Evolutionary conservation across 2,329 filamentous ascomycete species (phyloP).

Genomic region (Lachnellula arida): DNA sequence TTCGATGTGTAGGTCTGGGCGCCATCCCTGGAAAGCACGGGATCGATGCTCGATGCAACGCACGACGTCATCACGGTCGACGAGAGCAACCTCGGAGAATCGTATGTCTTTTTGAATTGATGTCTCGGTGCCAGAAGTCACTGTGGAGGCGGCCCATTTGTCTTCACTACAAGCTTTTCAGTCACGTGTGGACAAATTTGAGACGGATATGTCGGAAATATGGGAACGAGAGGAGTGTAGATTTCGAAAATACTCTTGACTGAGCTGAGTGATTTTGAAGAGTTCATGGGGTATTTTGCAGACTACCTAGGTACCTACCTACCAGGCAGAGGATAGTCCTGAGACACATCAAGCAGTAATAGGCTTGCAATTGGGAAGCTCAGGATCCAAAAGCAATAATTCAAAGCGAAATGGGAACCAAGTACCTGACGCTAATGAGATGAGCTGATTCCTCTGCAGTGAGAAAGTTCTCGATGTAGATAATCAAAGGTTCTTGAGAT

Average conservation of each 20-base stretch:
- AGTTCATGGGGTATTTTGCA: too few relatives aligned
- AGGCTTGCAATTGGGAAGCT: too few relatives aligned
- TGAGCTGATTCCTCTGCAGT: slow-evolving; percentile 43
- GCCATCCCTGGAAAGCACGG: slow-evolving; percentile 56
- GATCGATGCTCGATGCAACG: slow-evolving; percentile 56
- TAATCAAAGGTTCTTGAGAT: slow-evolving; percentile 48
- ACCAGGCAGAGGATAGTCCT: too few relatives aligned
- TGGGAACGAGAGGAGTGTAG: too few relatives aligned
- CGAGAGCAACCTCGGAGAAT: slow-evolving; percentile 46
- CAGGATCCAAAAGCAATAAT: background rate
- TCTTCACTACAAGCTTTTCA: slow-evolving; percentile 31
- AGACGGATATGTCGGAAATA: too few relatives aligned
- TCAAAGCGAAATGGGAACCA: background rate
- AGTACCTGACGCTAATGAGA: slow-evolving; percentile 48
- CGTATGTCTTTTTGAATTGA: slow-evolving; percentile 44
- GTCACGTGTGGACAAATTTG: background rate
- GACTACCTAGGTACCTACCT: too few relatives aligned
- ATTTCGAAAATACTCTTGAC: too few relatives aligned
- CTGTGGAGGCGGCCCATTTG: slow-evolving; percentile 49
- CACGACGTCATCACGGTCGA: slow-evolving; percentile 44
- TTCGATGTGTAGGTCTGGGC: slow-evolving; percentile 52
- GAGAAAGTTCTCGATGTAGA: slow-evolving; percentile 55
- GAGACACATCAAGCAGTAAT: too few relatives aligned
- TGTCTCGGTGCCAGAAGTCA: slow-evolving; percentile 46
- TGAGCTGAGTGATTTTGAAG: too few relatives aligned